Base-by-base conservation (phyloP, 2,329 filamentous ascomycete species). In the Ceratocystis lukuohia region DNA sequence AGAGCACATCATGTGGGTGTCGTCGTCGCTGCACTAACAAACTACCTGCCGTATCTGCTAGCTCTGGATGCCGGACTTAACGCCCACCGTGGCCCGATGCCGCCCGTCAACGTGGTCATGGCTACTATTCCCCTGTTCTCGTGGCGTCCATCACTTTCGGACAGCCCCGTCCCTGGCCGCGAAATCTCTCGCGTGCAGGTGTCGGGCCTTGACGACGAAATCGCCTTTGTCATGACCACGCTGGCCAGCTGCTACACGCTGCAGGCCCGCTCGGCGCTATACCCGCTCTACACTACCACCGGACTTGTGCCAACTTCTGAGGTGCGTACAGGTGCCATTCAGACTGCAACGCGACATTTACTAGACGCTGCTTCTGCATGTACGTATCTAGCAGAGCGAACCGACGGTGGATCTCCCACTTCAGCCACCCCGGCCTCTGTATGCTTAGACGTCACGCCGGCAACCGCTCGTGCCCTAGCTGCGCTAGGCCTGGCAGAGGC, bases 31-130 rank as follows among this genome's bases (percentile, higher is more conserved):
- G 83, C 85, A 48, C 73, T 96, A 10, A 86, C 87, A 67, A 82
- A 82, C 68, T 99, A 97, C 73, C 79, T 96, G 8, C 91, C 92
- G 0, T 95, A 93, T 72, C 81, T 96, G 0, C 79, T 94, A 57
- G 86, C 89, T 10, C 78, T 96, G 28, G 88, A 92, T 71, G 80
- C 84, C 64, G 87, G 90, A 8, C 75, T 94, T n/a, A 82, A 80
- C 71, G 80, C 80, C 44, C 44, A 56, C n/a, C 62, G 57, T n/a
- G 53, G 44, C n/a, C 62, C 61, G 30, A 45, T 61, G 50, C 66
- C 57, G n/a, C 25, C 44, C 28, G 66, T 69, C 12, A 65, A 65
- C 20, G 65, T 53, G 1, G 65, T 65, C 44, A 61, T 68, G 20
- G 12, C 46, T 37, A 48, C 33, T 25, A 75, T 78, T 1, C 84